These are phyloP conservation scores for Papiliotrema laurentii DNA, from an alignment of 1,284 basidiomycete species.

Conservation along the genomic window DNA sequence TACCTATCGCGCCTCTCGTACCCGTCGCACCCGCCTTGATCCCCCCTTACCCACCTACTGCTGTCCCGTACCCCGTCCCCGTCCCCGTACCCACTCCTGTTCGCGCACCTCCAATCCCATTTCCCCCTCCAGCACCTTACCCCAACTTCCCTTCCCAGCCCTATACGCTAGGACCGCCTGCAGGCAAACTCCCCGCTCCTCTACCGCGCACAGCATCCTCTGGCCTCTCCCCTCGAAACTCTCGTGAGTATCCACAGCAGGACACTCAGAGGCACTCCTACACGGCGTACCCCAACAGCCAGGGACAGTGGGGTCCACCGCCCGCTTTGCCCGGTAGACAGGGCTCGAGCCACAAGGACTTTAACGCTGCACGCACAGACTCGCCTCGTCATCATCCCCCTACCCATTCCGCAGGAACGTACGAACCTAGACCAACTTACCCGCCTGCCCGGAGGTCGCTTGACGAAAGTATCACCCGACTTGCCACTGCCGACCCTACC, in stretches of 20 bases:
- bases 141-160: neutral
- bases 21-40: neutral
- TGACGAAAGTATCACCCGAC: neutral
- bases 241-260: too few species aligned
- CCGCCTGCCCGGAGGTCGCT: neutral
- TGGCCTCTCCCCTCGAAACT: too few species aligned
- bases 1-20: neutral
- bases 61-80: neutral
- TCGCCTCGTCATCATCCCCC: neutral
- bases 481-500: neutral
- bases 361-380: too few species aligned
- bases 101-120: neutral
- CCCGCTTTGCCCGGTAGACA: too few species aligned
- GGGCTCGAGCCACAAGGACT: too few species aligned
- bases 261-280: too few species aligned
- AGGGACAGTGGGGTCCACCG: too few species aligned
- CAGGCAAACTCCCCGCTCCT: neutral
- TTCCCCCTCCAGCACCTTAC: neutral
- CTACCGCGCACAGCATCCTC: neutral
- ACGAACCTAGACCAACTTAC: neutral
- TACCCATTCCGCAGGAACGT: neutral
- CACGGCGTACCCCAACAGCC: too few species aligned
- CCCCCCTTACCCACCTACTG: neutral
- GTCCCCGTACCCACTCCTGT: neutral
- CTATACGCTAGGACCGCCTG: neutral